A percentile compares a stretch with the other conserved stretches of the same genome.
These are phyloP conservation scores for Neurospora hispaniola DNA, from an alignment of 495 filamentous ascomycete genomes.

Conservation along the genomic window DNA sequence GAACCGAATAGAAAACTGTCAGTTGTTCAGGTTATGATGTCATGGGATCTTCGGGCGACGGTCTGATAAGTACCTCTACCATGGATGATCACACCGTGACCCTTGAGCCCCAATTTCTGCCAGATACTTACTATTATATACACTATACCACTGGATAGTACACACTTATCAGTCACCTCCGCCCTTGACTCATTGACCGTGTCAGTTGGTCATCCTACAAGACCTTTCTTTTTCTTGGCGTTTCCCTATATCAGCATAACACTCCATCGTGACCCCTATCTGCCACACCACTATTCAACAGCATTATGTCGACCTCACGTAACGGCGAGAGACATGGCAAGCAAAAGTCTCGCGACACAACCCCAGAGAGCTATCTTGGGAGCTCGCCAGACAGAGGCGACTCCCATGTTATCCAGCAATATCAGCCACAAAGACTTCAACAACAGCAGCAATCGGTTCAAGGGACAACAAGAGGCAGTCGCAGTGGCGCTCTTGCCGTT, in stretches of 20 bases:
- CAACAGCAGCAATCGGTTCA: neutral
- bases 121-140: neutral
- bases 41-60: neutral
- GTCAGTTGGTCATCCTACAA: neutral
- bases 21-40: neutral
- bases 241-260: neutral
- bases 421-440: neutral
- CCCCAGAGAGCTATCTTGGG: neutral
- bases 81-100: neutral
- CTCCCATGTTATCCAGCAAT: neutral
- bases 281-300: neutral
- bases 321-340: neutral
- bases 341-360: neutral
- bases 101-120: neutral
- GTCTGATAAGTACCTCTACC: neutral
- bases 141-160: no score
- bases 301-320: neutral
- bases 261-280: neutral
- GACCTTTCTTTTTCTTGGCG: neutral
- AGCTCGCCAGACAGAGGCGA: neutral
- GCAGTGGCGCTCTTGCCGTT: slow-evolving; percentile 15
- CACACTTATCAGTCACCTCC: neutral
- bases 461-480: neutral
- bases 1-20: neutral
- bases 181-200: neutral